Evolutionary conservation across 1,139 yeast genomes (phyloP).

Genomic region (Debaryomyces coudertii): DNA sequence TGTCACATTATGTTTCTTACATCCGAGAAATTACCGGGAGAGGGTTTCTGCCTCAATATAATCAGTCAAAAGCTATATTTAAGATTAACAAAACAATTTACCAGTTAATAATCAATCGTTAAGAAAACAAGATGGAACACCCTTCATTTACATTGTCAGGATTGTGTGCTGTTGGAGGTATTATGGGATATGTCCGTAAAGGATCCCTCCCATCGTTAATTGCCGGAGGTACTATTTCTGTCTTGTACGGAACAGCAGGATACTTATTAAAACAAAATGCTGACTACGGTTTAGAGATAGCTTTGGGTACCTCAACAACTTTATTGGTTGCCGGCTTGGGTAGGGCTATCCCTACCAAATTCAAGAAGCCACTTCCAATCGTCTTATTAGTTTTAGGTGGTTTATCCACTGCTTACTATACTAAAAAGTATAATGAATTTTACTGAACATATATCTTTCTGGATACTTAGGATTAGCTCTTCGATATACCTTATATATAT

Average conservation of each 20-base stretch:
- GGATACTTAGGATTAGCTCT: not conserved
- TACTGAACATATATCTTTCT: slow-evolving; percentile 29
- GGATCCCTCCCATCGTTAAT: slow-evolving; percentile 78
- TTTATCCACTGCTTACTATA: slow-evolving; percentile 68
- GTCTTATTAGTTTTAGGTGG: slow-evolving; percentile 66
- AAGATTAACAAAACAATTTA: slow-evolving; percentile 4
- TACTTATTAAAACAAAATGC: slow-evolving; percentile 72
- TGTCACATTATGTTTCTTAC: not conserved
- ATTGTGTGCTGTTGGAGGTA: slow-evolving; percentile 74
- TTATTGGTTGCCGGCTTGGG: slow-evolving; percentile 70
- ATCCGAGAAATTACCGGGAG: not conserved
- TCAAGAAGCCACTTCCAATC: slow-evolving; percentile 78
- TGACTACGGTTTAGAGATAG: slow-evolving; percentile 80
- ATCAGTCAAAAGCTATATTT: not conserved
- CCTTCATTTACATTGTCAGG: slow-evolving; percentile 78
- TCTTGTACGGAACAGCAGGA: slow-evolving; percentile 75
- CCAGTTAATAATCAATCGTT: not conserved
- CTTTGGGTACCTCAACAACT: slow-evolving; percentile 69
- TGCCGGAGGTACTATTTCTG: slow-evolving; percentile 75
- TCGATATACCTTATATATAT: not conserved
- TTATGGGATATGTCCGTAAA: slow-evolving; percentile 71
- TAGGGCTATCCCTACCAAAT: slow-evolving; percentile 61
- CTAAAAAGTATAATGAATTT: slow-evolving; percentile 70
- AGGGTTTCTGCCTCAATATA: slow-evolving; percentile 1
- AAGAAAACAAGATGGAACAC: slow-evolving; percentile 58